Evolutionary conservation across 139 green algal species (phyloP), one percentile per base, ranked within the genome.

Genomic region (Coelastrella sp.): DNA sequence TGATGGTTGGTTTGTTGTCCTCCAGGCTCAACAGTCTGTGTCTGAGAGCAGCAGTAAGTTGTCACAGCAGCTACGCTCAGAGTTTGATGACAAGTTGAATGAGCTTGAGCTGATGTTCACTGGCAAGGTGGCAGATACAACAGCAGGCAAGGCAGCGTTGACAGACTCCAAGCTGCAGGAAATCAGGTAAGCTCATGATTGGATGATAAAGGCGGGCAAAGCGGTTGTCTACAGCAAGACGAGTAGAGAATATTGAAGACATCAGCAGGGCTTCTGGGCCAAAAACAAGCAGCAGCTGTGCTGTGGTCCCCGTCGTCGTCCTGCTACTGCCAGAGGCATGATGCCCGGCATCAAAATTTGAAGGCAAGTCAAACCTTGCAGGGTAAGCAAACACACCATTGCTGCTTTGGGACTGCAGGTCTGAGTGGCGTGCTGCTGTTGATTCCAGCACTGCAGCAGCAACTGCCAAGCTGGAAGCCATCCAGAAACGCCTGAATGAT

Each of bases 21-120:
- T 21, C 6, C 62, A 74, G 66, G 66, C 34, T 8, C 66, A 74
- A 35, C 66, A 74, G 62, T 8, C 62, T 21, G 27, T 1, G n/a
- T 19, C 27, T 30, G 5, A 40, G 27, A 23, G 32, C 30, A 45
- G 34, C 30, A 48, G 4, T 50, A 9, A 74, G 34, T 27, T 48
- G 5, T 30, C 34, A 41, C 62, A 21, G 27, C 25, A 34, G 34
- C 71, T 79, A n/a, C 72, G 48, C 30, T 21, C 30, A 7, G 72
- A 80, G 19, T 45, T 80, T 43, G 72, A 80, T 34, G 48, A 66
- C 72, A 80, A 80, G 48, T 48, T 80, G 72, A 67, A 45, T 67
- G 72, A 80, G 17, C 32, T 62, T 4, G 72, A 80, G 72, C 30
- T 80, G 72, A 40, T 62, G 72, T 30, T 80, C 45, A 66, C 32